Base-by-base conservation (phyloP, 1,284 basidiomycete genomes). In the Ustilago sp. region DNA sequence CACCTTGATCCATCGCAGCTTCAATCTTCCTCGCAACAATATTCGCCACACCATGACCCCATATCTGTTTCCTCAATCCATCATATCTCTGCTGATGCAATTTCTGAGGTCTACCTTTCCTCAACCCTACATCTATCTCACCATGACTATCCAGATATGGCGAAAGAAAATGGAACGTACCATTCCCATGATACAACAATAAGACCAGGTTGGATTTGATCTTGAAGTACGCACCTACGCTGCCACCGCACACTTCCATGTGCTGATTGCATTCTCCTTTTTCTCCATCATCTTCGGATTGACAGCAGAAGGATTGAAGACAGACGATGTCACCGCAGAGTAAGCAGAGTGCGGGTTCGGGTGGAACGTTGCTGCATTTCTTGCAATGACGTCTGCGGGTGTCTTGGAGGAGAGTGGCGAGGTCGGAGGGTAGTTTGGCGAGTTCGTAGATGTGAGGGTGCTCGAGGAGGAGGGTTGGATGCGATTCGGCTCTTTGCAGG, bases 101-200 rank as follows among this genome's bases (percentile, higher is more conserved):
- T 84, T 91, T 94, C 85, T 98, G 95, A 55, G 94, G 90, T 58
- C 94, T 90, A 6, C 94, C 94, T 89, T 83, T 86, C 93, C 94
- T 91, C 91, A 98, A 93, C 0, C 93, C 93, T 17, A 93, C 89
- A 86, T 99, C 97, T 4, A 94, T 90, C 85, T 99, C 96, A 0
- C 97, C 97, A 77, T 99, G 96, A 4, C 91, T 90, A 80, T 99
- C 97, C 48, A 99, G 89, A 84, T 98, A 99, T 0, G 97, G 95
- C 52, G 95, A 93, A 3, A 76, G 43, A 28, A 91, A 90, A 1
- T 90, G 90, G 87, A 97, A 98, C 4, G 93, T 91, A 9, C 96
- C 97, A 63, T 93, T 94, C 68, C 91, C 92, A 34, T 92, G 92
- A 82, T 95, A 95, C 5, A 99, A 89, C 84, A 94, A 95, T n/a